Conservation (phyloP, 345 rosid genomes). For the Excoecaria agallocha region DNA sequence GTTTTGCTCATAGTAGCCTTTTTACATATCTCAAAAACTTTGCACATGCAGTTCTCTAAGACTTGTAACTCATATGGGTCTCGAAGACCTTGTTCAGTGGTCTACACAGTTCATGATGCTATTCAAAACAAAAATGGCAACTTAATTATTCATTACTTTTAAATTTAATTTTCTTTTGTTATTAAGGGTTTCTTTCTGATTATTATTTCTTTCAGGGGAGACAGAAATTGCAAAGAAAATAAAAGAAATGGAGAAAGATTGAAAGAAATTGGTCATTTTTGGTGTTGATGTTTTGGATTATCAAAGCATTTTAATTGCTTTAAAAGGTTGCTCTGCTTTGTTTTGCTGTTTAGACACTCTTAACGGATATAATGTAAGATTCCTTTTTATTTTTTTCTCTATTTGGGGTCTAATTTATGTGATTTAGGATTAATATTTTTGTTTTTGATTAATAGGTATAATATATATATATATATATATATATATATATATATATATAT, state of each 20-base stretch:
- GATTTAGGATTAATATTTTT: background rate
- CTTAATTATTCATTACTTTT: background rate
- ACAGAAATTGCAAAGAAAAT: conserved; percentile 59
- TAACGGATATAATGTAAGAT: conserved; percentile 61
- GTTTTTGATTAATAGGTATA: background rate
- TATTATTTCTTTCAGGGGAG: conserved; percentile 38
- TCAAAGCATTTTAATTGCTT: conserved; percentile 67
- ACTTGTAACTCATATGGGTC: too few relatives aligned
- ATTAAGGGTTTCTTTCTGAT: background rate
- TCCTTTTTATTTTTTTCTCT: background rate
- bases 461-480: too few relatives aligned
- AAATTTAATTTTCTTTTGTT: too few relatives aligned
- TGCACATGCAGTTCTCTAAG: too few relatives aligned
- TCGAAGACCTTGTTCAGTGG: too few relatives aligned
- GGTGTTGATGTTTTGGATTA: conserved; percentile 69
- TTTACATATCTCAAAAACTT: too few relatives aligned
- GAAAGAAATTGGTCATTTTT: conserved; percentile 54
- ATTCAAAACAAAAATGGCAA: conserved; percentile 55
- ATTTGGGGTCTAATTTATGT: too few relatives aligned
- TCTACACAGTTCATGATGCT: conserved; percentile 75
- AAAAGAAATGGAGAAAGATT: conserved; percentile 55
- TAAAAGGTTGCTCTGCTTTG: conserved; percentile 63
- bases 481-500: too few relatives aligned
- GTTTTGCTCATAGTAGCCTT: too few relatives aligned
- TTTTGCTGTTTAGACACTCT: conserved; percentile 71